phyloP scores from a whole-genome alignment of 2,329 filamentous ascomycete genomes.

The Corniculantispora saksenae region DNA sequence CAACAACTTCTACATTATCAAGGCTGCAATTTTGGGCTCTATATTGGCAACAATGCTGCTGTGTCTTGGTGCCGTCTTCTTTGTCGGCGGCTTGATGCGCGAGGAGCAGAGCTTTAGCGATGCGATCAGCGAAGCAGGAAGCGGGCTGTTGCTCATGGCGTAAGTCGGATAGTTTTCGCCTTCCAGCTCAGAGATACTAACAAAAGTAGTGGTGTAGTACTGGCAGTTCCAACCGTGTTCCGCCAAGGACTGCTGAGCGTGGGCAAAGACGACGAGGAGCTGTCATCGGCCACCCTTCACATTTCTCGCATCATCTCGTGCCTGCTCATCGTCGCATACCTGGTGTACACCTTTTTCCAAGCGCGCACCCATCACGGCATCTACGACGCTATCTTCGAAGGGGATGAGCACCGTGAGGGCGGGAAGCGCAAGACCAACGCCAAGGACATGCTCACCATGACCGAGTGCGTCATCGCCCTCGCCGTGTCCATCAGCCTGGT shows the following conservation, averaged over 20 bases:
- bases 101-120: constrained; percentile 72
- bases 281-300: constrained; percentile 56
- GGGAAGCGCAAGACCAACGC: constrained; percentile 61
- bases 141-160: constrained; percentile 74
- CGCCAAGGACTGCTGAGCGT: constrained; percentile 43
- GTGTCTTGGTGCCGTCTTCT: constrained; percentile 79
- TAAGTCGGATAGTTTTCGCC: constrained; percentile 50
- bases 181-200: neutral
- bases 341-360: constrained; percentile 71
- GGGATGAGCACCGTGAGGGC: constrained; percentile 67
- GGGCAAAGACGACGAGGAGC: constrained; percentile 32
- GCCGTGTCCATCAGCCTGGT: constrained; percentile 66
- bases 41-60: constrained; percentile 80
- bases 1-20: constrained; percentile 67
- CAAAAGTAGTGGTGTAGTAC: constrained; percentile 36
- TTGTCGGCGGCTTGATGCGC: constrained; percentile 69
- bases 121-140: constrained; percentile 77
- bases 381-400: constrained; percentile 71
- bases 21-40: constrained; percentile 80
- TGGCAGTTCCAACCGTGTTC: constrained; percentile 57
- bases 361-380: constrained; percentile 75
- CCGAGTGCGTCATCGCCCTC: constrained; percentile 69
- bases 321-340: constrained; percentile 69
- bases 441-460: constrained; percentile 72
- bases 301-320: constrained; percentile 73